phyloP scores from a whole-genome alignment of 139 green algal genomes.

The Closterium sp. region DNA sequence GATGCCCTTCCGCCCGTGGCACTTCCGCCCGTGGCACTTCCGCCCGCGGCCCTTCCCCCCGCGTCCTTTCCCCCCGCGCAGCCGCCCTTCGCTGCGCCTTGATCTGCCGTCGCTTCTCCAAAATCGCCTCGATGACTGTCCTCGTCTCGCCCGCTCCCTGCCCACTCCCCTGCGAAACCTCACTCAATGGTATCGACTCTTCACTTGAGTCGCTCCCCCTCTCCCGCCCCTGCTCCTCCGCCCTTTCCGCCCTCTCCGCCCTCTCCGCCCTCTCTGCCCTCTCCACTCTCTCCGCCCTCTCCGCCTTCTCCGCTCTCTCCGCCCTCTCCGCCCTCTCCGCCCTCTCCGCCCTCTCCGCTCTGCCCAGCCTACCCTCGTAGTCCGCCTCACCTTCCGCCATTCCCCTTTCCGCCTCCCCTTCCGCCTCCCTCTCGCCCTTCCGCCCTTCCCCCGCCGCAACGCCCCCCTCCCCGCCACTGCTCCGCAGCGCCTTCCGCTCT shows the following conservation, averaged over 20 bases:
- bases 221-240: neutral
- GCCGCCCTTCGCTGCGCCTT: neutral
- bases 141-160: neutral
- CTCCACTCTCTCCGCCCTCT: neutral
- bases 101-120: neutral
- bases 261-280: no score
- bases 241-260: no score
- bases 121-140: neutral
- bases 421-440: neutral
- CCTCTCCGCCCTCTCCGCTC: neutral
- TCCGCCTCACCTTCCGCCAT: neutral
- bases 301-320: neutral
- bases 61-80: neutral
- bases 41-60: neutral
- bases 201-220: neutral
- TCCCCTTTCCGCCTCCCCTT: neutral
- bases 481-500: neutral
- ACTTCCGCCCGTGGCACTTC: neutral
- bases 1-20: no score
- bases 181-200: neutral
- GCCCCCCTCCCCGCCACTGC: neutral
- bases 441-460: no score
- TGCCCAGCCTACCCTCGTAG: neutral
- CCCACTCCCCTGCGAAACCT: neutral
- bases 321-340: neutral